A percentile compares a stretch with the other conserved stretches of the same genome.
phyloP scores from a whole-genome alignment of 305 asterid genomes.

The Fraxinus platypoda region DNA sequence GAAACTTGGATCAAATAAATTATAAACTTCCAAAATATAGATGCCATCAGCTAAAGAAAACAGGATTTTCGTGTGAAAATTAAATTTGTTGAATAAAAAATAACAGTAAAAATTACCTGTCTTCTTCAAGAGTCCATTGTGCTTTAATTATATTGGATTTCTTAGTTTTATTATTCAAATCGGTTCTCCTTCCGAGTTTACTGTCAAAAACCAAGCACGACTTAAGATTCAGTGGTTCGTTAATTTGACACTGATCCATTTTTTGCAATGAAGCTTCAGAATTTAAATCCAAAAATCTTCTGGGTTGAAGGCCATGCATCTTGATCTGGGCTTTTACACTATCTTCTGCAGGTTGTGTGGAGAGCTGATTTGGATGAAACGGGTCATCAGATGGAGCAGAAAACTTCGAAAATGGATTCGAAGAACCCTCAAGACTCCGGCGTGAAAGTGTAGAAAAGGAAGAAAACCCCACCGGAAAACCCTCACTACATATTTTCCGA shows the following conservation, averaged over 20 bases:
- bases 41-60: neutral
- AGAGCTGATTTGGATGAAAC: conserved; percentile 23
- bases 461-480: conserved; percentile 25
- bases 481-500: conserved; percentile 22
- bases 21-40: neutral
- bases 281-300: conserved; percentile 6
- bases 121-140: conserved; percentile 75
- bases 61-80: neutral
- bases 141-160: conserved; percentile 49
- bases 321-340: neutral
- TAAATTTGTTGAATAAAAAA: neutral
- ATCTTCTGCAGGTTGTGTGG: conserved; percentile 11
- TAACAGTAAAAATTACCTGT: conserved; percentile 40
- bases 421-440: conserved; percentile 18
- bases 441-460: conserved; percentile 14
- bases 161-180: conserved; percentile 2
- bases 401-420: conserved; percentile 4
- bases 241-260: conserved; percentile 17
- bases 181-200: conserved; percentile 2
- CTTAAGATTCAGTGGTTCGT: neutral
- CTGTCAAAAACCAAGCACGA: neutral
- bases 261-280: conserved; percentile 14
- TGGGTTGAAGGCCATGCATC: conserved; percentile 14
- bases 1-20: neutral
- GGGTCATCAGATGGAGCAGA: conserved; percentile 39